Base-by-base conservation (phyloP, 208 protist species). In the Leishmania aethiopica region DNA sequence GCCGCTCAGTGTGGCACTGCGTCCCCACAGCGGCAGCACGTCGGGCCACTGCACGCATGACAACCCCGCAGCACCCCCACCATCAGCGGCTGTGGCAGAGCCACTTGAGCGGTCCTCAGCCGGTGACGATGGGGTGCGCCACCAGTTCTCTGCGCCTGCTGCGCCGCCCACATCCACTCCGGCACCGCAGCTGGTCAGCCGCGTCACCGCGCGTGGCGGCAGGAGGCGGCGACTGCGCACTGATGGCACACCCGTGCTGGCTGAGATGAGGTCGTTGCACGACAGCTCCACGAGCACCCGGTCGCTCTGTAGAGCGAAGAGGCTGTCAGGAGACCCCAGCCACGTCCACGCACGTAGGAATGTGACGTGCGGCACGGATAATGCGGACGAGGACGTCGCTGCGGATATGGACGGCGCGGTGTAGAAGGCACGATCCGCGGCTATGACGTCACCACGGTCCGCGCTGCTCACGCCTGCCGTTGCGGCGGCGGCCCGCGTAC, bases 301-400 rank as follows among this genome's bases (percentile, higher is more conserved):
- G 45, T 89, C 78, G 75, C 85, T 91, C 76, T 87, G 82, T 32
- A 86, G 79, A 11, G 86, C 85, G 25, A 91, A 82, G 53, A 91
- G 8, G 28, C 70, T 83, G 66, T 78, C 81, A 8, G 88, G 88
- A 3, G 88, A 91, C 51, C 82, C 85, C 19, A 89, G 77, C 85
- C 88, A 91, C n/a, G 88, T 87, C 80, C 83, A 86, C 42, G 82
- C 83, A 15, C 85, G 82, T 17, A 80, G n/a, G 51, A 85, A 91
- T 15, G 51, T 45, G 55, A 88, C 82, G 15, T 57, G 79, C 42
- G 47, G 75, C 42, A 42, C 74, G 15, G 67, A 49, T 25, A 15
- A 7, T 4, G 59, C 5, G 28, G 72, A 45, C 28, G 82, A 25
- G 40, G 80, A 19, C 22, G 75, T 49, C 45, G 67, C n/a, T 19